Conservation (phyloP, 768 basidiomycete species). For the Boletus patriciae region DNA sequence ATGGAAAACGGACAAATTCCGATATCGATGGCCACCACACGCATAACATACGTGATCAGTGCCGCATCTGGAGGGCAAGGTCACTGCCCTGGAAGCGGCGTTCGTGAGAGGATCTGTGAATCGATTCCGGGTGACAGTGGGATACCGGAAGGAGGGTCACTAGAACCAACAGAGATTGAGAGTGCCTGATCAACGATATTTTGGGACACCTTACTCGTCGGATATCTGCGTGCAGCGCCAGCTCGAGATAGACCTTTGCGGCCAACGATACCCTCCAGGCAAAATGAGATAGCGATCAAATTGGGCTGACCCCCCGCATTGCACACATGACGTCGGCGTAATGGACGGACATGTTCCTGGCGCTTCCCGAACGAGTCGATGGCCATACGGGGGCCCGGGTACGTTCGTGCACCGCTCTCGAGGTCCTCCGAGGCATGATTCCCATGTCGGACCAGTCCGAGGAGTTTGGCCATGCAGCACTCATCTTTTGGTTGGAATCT, state of each 20-base stretch:
- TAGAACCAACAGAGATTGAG: constrained; percentile 1
- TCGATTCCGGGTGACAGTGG: constrained; percentile 7
- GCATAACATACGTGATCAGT: constrained; percentile 12
- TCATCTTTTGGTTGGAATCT: not conserved
- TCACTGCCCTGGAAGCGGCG: constrained; percentile 2
- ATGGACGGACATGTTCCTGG: not conserved
- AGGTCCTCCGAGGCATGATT: constrained; percentile 1
- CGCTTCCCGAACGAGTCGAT: not conserved
- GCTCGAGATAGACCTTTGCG: not conserved
- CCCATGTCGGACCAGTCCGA: constrained; percentile 13
- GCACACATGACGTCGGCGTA: not conserved
- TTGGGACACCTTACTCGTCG: constrained; percentile 15
- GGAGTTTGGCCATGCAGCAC: constrained; percentile 13
- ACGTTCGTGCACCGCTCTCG: not conserved
- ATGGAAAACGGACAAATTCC: constrained; percentile 15
- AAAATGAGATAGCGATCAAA: not conserved
- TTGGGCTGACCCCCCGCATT: not conserved
- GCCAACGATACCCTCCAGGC: not conserved
- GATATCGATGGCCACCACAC: constrained; percentile 15
- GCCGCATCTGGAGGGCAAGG: not conserved
- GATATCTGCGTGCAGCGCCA: not conserved
- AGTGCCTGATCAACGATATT: constrained; percentile 26
- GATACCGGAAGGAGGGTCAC: constrained; percentile 9
- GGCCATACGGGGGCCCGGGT: not conserved
- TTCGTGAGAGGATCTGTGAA: constrained; percentile 30